Evolutionary conservation across 495 filamentous ascomycete species (phyloP).

Genomic region (Penicillium maclennaniae): DNA sequence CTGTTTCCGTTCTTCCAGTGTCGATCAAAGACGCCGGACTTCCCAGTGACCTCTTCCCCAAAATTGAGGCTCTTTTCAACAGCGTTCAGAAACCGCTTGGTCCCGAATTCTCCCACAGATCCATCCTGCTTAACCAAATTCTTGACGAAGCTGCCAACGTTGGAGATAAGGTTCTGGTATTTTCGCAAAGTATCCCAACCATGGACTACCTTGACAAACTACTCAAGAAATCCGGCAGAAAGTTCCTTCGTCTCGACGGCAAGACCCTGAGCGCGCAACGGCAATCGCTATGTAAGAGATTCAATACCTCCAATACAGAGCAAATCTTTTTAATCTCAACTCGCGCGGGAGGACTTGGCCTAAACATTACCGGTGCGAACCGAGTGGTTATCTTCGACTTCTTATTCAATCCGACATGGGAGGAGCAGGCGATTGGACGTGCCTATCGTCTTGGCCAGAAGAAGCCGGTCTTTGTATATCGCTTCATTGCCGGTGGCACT

Average conservation of each 20-base stretch:
- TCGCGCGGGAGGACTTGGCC: constrained; percentile 70
- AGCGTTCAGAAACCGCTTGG: neutral
- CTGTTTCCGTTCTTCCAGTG: constrained; percentile 13
- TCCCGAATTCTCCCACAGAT: constrained; percentile 55
- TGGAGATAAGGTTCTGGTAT: constrained; percentile 70
- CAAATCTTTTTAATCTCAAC: constrained; percentile 79
- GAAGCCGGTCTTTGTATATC: constrained; percentile 84
- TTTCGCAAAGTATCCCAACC: constrained; percentile 68
- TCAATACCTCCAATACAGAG: constrained; percentile 49
- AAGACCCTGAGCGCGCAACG: constrained; percentile 47
- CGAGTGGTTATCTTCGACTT: constrained; percentile 86
- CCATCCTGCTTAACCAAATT: constrained; percentile 61
- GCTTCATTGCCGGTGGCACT: constrained; percentile 74
- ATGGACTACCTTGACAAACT: constrained; percentile 63
- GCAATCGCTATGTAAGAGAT: constrained; percentile 58
- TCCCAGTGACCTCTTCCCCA: constrained; percentile 19
- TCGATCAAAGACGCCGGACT: constrained; percentile 30
- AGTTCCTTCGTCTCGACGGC: constrained; percentile 64
- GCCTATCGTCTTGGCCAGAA: constrained; percentile 82
- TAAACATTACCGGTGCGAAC: constrained; percentile 84
- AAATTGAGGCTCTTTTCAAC: constrained; percentile 29
- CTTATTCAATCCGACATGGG: constrained; percentile 72
- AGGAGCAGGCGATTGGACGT: constrained; percentile 86
- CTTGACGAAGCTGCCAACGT: constrained; percentile 54
- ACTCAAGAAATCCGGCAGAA: constrained; percentile 40